Evolutionary conservation across 1,139 yeast species (phyloP), one percentile per base, ranked within the genome.

Genomic region (Casaregolazyma suthepensis): DNA sequence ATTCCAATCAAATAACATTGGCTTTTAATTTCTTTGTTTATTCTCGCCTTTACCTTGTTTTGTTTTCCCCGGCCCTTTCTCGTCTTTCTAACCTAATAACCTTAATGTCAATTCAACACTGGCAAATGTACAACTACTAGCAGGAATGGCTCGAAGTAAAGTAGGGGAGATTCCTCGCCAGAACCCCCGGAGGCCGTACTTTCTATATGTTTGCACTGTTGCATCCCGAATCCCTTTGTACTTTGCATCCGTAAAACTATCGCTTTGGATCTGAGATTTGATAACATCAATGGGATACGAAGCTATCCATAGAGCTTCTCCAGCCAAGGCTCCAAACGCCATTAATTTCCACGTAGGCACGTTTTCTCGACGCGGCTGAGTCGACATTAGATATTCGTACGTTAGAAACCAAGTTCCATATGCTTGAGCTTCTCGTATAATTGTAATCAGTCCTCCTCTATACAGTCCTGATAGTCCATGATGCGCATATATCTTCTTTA

Each of bases 381-480:
- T 58, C 46, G 70, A 66, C 63, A 86, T 80, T 52, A 86, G 69
- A 45, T 73, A 75, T 64, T 87, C 95, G 66, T 83, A 87, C 0
- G 90, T 75, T 56, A 84, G 70, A 61, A 87, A 87, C 94, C 94
- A 87, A 15, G 85, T 82, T 15, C 95, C 95, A 62, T 86, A 86
- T 0, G 93, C 91, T 65, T 87, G 94, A 9, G 82, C 75, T 63
- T 87, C 95, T 59, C 94, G 74, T 3, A 80, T 52, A 1, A 83
- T 63, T 0, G 94, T 86, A 52, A 86, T 77, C 5, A 75, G 69
- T 29, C 75, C 71, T 0, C 91, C 91, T 55, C 91, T 71, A 61
- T 76, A 83, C 1, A 85, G 62, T 0, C 87, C 89, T n/a, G 53
- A 46, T 35, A 54, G n/a, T 0, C 93, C 93, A 35, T 78, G 69